Conservation (phyloP, 306 rosid genomes). For the Erythrophleum fordii region DNA sequence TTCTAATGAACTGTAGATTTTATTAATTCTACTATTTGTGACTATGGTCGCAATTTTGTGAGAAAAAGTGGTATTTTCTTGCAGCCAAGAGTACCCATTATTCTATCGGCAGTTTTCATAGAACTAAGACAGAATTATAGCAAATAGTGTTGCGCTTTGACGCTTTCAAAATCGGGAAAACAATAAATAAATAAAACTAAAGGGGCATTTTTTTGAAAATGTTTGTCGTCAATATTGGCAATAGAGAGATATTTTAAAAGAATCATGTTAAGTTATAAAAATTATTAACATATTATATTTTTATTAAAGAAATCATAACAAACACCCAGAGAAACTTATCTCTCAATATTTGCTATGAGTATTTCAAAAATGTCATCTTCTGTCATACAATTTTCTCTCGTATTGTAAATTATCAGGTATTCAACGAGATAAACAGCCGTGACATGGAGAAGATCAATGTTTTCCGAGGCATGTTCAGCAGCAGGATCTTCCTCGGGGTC, state of each 20-base stretch:
- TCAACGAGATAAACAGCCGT: constrained; percentile 91
- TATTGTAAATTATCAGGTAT: constrained; percentile 47
- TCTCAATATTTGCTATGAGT: not conserved
- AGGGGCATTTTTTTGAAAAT: no score
- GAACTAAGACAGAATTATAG: not conserved
- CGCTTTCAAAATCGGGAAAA: not conserved
- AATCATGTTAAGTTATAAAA: no score
- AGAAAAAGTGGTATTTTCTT: not conserved
- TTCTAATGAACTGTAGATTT: not conserved
- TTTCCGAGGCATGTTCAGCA: constrained; percentile 55
- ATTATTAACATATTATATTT: no score
- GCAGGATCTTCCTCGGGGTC: constrained; percentile 67
- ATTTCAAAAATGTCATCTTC: not conserved
- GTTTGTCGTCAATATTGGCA: no score
- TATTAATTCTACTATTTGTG: not conserved
- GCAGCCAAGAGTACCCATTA: not conserved
- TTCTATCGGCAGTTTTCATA: not conserved
- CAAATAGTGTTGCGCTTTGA: not conserved
- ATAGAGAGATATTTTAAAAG: no score
- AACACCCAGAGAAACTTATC: no score
- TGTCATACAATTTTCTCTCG: not conserved
- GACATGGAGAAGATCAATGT: constrained; percentile 94
- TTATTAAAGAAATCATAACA: no score
- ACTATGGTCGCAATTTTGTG: not conserved
- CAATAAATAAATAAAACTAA: no score